Base-by-base conservation (phyloP, 2,329 filamentous ascomycete genomes). In the Cytospora paraplurivora region DNA sequence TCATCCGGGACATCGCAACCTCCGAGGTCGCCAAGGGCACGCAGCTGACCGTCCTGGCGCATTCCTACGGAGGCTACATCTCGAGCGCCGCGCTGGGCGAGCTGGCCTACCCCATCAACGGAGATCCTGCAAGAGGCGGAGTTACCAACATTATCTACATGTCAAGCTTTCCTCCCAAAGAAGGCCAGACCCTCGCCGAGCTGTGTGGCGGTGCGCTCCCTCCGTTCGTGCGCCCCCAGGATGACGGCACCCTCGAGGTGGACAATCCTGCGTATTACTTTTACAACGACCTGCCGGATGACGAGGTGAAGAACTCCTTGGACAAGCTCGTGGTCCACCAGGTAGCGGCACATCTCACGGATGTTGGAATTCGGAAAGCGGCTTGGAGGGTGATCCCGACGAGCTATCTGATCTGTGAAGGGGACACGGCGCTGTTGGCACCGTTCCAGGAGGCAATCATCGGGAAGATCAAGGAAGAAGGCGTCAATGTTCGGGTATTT, bases 31-130 rank as follows among this genome's bases (percentile, higher is more conserved):
- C 56, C 13, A 59, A 55, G 37, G 62, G 62, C 51, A 64, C 57
- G 50, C 50, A 53, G 34, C 57, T 64, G 27, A 61, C 62, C 47
- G 38, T 69, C 51, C 49, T 70, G 19, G 68, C 62, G 5, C 69
- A 70, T 41, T 71, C 69, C 6, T 71, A 67, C 7, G 69, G 69
- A 12, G 69, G 69, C 34, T 35, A 66, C 27, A 62, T 68, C 19
- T 63, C 66, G 12, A 67, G 63, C 11, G 60, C 54, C 10, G 65
- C 68, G n/a, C 35, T 64, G 57, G 62, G 56, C 38, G 62, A 55
- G n/a, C 32, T 64, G 27, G 62, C 57, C 32, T 55, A 49, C n/a
- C 59, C 51, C 1, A 12, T 56, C 11, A 49, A 38, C 33, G 59
- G 59, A 41, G 51, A 61, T 53, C 53, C 51, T 32, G 35, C 35